A percentile compares a stretch with the other conserved stretches of the same genome.
Conservation (phyloP, 441 rosid genomes). For the Euphorbia celastroides region DNA sequence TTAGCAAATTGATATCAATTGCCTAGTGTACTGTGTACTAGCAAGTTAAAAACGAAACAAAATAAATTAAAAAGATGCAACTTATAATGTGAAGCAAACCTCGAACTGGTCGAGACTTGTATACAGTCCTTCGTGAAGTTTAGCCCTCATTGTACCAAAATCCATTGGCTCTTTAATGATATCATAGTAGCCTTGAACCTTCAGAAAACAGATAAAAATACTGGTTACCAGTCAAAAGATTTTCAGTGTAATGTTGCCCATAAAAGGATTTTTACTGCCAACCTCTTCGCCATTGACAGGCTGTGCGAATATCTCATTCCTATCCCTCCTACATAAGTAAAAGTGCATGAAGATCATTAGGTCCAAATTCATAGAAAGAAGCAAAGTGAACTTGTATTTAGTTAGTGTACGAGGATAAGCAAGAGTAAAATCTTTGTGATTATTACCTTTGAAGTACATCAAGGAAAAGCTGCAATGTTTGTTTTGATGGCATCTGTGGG, state of each 20-base stretch:
- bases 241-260: not conserved
- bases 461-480: slow-evolving; percentile 21
- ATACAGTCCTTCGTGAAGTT: slow-evolving; percentile 42
- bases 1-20: not conserved
- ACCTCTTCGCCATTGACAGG: slow-evolving; percentile 46
- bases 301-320: slow-evolving; percentile 35
- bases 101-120: slow-evolving; percentile 38
- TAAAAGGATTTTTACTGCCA: slow-evolving; percentile 10
- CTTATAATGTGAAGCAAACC: slow-evolving; percentile 28
- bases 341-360: not conserved
- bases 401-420: not conserved
- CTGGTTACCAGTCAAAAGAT: not conserved
- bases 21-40: not conserved
- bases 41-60: not conserved
- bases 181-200: slow-evolving; percentile 39
- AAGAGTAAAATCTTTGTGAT: not conserved
- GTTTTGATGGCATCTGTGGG: slow-evolving; percentile 18
- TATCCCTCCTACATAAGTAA: slow-evolving; percentile 35
- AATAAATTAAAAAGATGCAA: not conserved
- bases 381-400: not conserved
- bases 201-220: slow-evolving; percentile 15
- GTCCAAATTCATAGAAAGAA: not conserved
- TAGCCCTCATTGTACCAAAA: slow-evolving; percentile 40
- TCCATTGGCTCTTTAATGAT: slow-evolving; percentile 52
- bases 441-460: slow-evolving; percentile 27